Conservation (phyloP, 495 filamentous ascomycete genomes). For the Penicillium egyptiacum region DNA sequence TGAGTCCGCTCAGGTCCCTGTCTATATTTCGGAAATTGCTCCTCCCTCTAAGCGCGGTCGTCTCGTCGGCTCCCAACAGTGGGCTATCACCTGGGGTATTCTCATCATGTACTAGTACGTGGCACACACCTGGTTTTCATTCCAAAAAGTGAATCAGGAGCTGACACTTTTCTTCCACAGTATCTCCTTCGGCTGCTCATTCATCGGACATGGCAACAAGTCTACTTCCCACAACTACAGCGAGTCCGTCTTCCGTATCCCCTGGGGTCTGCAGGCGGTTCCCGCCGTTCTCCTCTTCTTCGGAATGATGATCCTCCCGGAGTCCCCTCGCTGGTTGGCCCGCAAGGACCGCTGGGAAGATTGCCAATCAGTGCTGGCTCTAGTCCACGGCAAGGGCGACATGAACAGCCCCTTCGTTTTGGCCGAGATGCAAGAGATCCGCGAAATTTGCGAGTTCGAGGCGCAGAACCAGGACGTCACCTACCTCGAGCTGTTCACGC, state of each 20-base stretch:
- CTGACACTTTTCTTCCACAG: conserved; percentile 6
- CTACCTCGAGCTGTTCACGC: conserved; percentile 67
- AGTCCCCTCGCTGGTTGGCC: conserved; percentile 79
- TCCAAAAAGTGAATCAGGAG: neutral
- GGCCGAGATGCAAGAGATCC: conserved; percentile 68
- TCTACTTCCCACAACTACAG: conserved; percentile 29
- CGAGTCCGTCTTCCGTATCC: conserved; percentile 64
- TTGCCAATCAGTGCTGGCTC: conserved; percentile 57
- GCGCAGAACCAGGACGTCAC: conserved; percentile 56
- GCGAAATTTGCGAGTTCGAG: conserved; percentile 68
- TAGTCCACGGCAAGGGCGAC: conserved; percentile 73
- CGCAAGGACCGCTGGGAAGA: conserved; percentile 77
- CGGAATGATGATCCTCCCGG: conserved; percentile 68
- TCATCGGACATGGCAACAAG: conserved; percentile 42
- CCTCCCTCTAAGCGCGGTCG: conserved; percentile 71
- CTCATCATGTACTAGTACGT: conserved; percentile 72
- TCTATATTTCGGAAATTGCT: conserved; percentile 76
- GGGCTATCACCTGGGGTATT: conserved; percentile 84
- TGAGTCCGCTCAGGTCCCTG: conserved; percentile 76
- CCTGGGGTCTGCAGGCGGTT: conserved; percentile 77
- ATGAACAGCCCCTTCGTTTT: conserved; percentile 59
- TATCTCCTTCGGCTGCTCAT: conserved; percentile 75
- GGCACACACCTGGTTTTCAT: too few species aligned
- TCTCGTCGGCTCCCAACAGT: conserved; percentile 72
- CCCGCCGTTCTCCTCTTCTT: conserved; percentile 65